Evolutionary conservation across 2,329 filamentous ascomycete genomes (phyloP).

Genomic region (Botrytis aclada): DNA sequence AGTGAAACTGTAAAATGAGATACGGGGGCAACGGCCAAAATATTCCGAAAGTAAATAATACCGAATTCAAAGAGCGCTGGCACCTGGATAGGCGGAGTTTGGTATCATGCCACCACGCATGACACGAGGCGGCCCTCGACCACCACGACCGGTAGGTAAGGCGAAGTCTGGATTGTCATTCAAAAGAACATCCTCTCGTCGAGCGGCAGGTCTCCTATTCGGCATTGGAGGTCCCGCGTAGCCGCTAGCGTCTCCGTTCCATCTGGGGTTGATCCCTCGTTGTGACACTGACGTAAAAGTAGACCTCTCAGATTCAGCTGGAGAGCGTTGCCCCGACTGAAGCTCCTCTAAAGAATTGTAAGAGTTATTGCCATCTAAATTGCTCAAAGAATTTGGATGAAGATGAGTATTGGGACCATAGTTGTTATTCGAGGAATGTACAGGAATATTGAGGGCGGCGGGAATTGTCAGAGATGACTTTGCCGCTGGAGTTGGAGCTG

Average conservation of each 20-base stretch:
- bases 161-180: constrained; percentile 84
- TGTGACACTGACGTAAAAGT: constrained; percentile 91
- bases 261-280: constrained; percentile 81
- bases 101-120: constrained; percentile 45
- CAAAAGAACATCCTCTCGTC: constrained; percentile 69
- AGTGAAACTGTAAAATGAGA: constrained; percentile 23
- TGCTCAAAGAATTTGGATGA: constrained; percentile 31
- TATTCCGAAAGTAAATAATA: constrained; percentile 11
- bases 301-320: constrained; percentile 72
- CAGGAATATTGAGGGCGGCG: constrained; percentile 36
- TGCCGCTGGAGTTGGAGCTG: constrained; percentile 26
- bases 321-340: constrained; percentile 62
- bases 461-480: constrained; percentile 31
- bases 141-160: constrained; percentile 49
- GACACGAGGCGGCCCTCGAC: constrained; percentile 26
- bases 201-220: constrained; percentile 33
- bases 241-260: constrained; percentile 51
- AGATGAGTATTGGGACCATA: constrained; percentile 28
- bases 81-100: constrained; percentile 51
- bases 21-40: constrained; percentile 26
- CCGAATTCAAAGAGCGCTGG: constrained; percentile 23
- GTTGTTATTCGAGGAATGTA: constrained; percentile 25
- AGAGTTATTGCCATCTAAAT: constrained; percentile 41
- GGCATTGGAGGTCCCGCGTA: constrained; percentile 38
- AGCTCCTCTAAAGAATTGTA: constrained; percentile 63